Conservation (phyloP, 495 filamentous ascomycete genomes). For the Hypoxylon perforatum region DNA sequence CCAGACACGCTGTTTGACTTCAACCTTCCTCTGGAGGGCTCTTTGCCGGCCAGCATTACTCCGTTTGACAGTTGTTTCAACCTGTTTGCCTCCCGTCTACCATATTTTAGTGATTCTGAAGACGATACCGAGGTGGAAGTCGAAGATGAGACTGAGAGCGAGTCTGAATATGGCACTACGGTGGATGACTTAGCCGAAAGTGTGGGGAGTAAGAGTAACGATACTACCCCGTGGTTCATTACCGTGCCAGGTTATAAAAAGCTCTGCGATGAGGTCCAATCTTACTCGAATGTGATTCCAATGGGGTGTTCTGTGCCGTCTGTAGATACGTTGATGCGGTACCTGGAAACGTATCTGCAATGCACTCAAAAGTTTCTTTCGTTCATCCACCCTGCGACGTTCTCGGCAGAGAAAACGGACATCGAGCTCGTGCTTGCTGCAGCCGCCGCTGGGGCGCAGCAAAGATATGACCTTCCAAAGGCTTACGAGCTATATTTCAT, state of each 20-base stretch:
- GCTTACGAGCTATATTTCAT: conserved; percentile 59
- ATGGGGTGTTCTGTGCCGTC: conserved; percentile 61
- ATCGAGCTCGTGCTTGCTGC: conserved; percentile 60
- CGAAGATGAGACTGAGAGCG: neutral
- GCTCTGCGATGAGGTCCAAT: conserved; percentile 60
- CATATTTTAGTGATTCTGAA: conserved; percentile 15
- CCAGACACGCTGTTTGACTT: conserved; percentile 15
- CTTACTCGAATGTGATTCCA: conserved; percentile 61
- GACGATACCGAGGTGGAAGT: conserved; percentile 1
- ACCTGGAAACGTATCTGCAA: conserved; percentile 62
- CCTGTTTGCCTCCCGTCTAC: conserved; percentile 26
- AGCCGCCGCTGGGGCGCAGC: conserved; percentile 62
- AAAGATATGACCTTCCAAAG: conserved; percentile 62
- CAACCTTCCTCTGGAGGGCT: neutral
- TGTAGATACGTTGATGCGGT: conserved; percentile 58
- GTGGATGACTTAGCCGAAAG: conserved; percentile 1
- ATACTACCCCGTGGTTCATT: conserved; percentile 59
- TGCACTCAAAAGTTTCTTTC: conserved; percentile 62
- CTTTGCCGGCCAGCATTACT: conserved; percentile 23
- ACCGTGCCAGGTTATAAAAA: conserved; percentile 59
- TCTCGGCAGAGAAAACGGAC: conserved; percentile 58
- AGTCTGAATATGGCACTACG: neutral
- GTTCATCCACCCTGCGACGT: conserved; percentile 62
- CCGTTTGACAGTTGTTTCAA: conserved; percentile 43
- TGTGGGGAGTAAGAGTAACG: neutral